Evolutionary conservation across 176 grass and related monocot genomes (phyloP).

Genomic region (Eragrostis nindensis): DNA sequence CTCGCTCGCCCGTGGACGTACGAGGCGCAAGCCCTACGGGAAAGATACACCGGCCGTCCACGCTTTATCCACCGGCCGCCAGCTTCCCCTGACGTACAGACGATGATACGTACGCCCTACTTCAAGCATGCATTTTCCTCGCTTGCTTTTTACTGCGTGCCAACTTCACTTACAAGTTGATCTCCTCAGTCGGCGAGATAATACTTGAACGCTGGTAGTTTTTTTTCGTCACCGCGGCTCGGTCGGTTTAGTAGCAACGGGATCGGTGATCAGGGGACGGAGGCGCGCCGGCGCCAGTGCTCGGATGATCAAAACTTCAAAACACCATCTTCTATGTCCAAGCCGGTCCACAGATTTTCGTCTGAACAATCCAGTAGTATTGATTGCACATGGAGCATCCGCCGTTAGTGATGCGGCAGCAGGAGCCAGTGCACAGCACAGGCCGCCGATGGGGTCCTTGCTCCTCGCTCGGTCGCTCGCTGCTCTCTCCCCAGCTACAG

Average conservation of each 20-base stretch:
- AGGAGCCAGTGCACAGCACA: not conserved
- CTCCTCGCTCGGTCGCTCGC: too few relatives aligned
- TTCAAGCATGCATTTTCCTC: not conserved
- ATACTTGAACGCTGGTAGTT: too few relatives aligned
- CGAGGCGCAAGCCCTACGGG: conserved; percentile 23
- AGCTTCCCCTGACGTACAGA: not conserved
- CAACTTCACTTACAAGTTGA: too few relatives aligned
- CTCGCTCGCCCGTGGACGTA: conserved; percentile 5
- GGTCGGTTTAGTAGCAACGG: not conserved
- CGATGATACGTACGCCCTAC: not conserved
- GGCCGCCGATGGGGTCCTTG: not conserved
- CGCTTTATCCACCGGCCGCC: not conserved
- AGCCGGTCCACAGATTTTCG: not conserved
- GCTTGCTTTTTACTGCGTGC: not conserved
- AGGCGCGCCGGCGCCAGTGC: not conserved
- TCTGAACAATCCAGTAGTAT: conserved; percentile 1
- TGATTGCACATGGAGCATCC: conserved; percentile 61
- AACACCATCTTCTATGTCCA: not conserved
- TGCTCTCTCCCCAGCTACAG: too few relatives aligned
- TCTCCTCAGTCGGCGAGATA: too few relatives aligned
- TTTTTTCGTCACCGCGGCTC: too few relatives aligned
- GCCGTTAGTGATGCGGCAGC: conserved; percentile 25
- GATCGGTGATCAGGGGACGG: not conserved
- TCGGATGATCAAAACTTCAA: conserved; percentile 27
- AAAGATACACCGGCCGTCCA: conserved; percentile 24